Evolutionary conservation across 345 rosid genomes (phyloP), one percentile per base, ranked within the genome.

Genomic region (Eutrema heterophyllum): DNA sequence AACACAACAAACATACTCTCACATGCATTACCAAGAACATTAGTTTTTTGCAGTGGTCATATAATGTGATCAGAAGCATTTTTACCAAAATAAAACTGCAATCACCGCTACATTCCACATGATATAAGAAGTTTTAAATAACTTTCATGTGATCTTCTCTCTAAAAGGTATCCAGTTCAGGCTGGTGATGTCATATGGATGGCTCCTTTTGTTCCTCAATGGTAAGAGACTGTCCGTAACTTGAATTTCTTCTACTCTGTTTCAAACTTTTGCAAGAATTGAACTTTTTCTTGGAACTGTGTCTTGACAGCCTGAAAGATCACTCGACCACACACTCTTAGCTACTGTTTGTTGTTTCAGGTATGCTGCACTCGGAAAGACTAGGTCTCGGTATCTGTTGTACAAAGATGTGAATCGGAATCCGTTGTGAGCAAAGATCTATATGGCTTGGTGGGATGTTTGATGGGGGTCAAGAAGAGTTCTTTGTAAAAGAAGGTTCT

Each of bases 181-280:
- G 84, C 97, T 21, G 97, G 97, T 52, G 97, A 95, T 83, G 96
- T 79, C 48, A 90, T 92, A 72, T 95, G 97, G 97, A 95, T 95
- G 99, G 97, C 96, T 64, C 99, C 92, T 39, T 92, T 95, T 83
- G 97, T 92, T 82, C 97, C 97, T 55, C 97, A 88, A 75, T 90
- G 97, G 99, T 90, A 72, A 64, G 84, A 63, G 16, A 70, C 65
- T 73, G 48, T 14, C 26, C 53, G 30, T 9, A 40, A 18, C 61
- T 68, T 33, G 13, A 52, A 4, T 24, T 29, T 30, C 63, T 43
- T 39, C 72, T 32, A 61, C 64, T 43, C 32, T 59, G 54, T 50
- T 30, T 27, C 64, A 60, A 16, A 49, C 43, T 32, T 11, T 39
- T 65, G 49, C n/a, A 35, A 68, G 64, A 24, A 9, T n/a, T 21